phyloP scores from a whole-genome alignment of 805 yeast genomes.

The Nakazawaea laoshanensis region DNA sequence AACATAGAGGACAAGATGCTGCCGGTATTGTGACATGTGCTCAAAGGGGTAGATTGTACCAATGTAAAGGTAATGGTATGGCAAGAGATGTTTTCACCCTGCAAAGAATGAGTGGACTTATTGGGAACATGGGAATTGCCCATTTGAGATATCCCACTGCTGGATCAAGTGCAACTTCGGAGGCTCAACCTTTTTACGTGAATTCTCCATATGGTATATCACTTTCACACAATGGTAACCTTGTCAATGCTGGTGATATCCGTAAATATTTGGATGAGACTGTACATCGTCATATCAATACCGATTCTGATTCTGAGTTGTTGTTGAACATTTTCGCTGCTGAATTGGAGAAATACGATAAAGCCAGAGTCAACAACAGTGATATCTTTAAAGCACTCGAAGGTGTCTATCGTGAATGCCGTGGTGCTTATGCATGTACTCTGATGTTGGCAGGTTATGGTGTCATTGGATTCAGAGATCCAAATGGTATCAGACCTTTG shows the following conservation, averaged over 20 bases:
- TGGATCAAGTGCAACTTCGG: conserved; percentile 90
- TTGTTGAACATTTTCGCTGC: conserved; percentile 85
- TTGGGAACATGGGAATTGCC: conserved; percentile 92
- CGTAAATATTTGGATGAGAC: conserved; percentile 79
- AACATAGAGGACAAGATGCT: conserved; percentile 98
- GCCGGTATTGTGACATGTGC: conserved; percentile 99
- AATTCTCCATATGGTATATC: conserved; percentile 94
- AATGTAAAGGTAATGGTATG: conserved; percentile 98
- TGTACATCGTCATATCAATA: conserved; percentile 95
- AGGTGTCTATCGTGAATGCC: conserved; percentile 71
- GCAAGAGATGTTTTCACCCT: conserved; percentile 95
- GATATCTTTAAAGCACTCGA: conserved; percentile 82
- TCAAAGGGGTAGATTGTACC: conserved; percentile 84
- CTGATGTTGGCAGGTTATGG: conserved; percentile 97
- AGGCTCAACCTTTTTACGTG: conserved; percentile 98
- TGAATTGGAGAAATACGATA: conserved; percentile 84
- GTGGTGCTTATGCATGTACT: conserved; percentile 97
- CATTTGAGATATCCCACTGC: conserved; percentile 97
- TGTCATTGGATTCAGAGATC: conserved; percentile 91
- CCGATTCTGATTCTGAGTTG: conserved; percentile 93
- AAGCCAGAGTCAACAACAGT: conserved; percentile 83
- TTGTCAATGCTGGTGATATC: conserved; percentile 78
- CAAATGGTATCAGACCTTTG: conserved; percentile 92
- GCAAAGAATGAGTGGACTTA: conserved; percentile 64
- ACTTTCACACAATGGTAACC: conserved; percentile 88